Evolutionary conservation across 2,329 filamentous ascomycete genomes (phyloP).

Genomic region (Alternaria sp.): DNA sequence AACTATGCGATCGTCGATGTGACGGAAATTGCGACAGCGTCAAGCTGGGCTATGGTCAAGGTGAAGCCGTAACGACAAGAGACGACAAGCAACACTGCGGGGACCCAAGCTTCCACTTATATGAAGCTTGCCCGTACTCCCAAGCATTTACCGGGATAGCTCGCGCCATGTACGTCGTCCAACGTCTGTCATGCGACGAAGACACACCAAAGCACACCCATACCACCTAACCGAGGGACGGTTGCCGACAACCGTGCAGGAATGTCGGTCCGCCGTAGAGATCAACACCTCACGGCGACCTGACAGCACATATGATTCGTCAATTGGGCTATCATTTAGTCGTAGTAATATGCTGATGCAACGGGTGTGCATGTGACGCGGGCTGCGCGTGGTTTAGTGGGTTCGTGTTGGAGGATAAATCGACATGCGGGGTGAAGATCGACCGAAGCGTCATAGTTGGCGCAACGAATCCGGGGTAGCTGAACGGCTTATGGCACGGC

Average conservation of each 20-base stretch:
- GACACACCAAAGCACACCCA: not conserved
- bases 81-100: constrained; percentile 7
- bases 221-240: not conserved
- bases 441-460: constrained; percentile 3
- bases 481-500: not conserved
- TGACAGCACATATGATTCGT: not conserved
- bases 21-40: not conserved
- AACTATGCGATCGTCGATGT: not conserved
- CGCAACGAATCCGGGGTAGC: not conserved
- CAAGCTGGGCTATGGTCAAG: not conserved
- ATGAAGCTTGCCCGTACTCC: constrained; percentile 16
- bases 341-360: constrained; percentile 1
- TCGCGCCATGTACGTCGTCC: constrained; percentile 15
- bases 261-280: constrained; percentile 2
- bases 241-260: constrained; percentile 6
- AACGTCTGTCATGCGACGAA: not conserved
- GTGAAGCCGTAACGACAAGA: constrained; percentile 2
- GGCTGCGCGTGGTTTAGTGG: not conserved
- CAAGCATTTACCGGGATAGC: not conserved
- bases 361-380: not conserved
- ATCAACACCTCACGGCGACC: not conserved
- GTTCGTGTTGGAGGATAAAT: constrained; percentile 1
- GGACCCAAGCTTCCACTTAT: constrained; percentile 24
- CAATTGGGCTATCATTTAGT: not conserved
- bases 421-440: constrained; percentile 10